Evolutionary conservation across 306 rosid species (phyloP).

Genomic region (Cucurbita argyrosperma): DNA sequence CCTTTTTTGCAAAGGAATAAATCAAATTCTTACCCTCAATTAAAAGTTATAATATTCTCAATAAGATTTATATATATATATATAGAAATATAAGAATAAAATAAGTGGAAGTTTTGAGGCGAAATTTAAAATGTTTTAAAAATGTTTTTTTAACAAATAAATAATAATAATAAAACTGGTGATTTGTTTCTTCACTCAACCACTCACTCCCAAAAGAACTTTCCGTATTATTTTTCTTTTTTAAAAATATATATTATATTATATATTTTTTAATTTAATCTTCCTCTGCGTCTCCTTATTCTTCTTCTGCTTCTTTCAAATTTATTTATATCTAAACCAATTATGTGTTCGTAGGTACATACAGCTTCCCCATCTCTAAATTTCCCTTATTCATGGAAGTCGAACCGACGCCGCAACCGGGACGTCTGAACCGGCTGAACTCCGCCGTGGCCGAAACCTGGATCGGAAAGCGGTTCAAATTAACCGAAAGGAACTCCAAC

Average conservation of each 20-base stretch:
- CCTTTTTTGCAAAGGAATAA: background rate
- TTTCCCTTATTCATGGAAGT: background rate
- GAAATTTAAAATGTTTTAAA: background rate
- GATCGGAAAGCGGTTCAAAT: slow-evolving; percentile 63
- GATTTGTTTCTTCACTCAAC: background rate
- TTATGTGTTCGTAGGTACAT: background rate
- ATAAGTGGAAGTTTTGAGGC: background rate
- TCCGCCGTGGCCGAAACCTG: slow-evolving; percentile 28
- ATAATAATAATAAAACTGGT: background rate
- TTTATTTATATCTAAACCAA: background rate
- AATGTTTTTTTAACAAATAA: background rate
- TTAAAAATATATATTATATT: background rate
- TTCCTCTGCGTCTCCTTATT: background rate
- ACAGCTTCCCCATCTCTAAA: background rate
- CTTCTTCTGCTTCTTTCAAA: background rate
- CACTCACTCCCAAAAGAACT: background rate
- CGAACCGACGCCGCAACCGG: slow-evolving; percentile 28
- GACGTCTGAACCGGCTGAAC: slow-evolving; percentile 45
- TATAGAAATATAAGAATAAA: background rate
- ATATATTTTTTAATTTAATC: too few relatives aligned
- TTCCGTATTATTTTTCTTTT: background rate
- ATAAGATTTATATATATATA: too few relatives aligned
- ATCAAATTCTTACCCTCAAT: background rate
- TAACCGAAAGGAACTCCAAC: slow-evolving; percentile 55
- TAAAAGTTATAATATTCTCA: background rate